Conservation (phyloP, 2,329 filamentous ascomycete species). For the Monilinia fructigena region DNA sequence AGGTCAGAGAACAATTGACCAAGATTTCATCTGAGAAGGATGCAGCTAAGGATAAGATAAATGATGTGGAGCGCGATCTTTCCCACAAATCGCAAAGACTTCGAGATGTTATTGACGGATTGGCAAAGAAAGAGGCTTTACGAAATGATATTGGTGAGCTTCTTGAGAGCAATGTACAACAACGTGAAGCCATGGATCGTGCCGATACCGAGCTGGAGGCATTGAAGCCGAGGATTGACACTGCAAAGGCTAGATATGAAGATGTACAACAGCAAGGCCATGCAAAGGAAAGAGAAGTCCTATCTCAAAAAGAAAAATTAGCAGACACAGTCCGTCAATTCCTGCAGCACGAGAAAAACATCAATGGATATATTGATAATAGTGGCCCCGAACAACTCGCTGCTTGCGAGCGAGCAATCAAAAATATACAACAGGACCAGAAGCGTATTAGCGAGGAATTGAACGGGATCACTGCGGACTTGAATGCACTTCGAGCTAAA, state of each 20-base stretch:
- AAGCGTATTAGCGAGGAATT: constrained; percentile 66
- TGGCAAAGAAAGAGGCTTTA: constrained; percentile 78
- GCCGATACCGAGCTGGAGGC: constrained; percentile 71
- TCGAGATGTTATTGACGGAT: constrained; percentile 65
- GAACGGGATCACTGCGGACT: constrained; percentile 61
- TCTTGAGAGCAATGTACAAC: constrained; percentile 64
- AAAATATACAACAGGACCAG: constrained; percentile 65
- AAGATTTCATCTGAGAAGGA: constrained; percentile 71
- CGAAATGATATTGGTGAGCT: constrained; percentile 70
- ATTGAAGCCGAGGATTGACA: constrained; percentile 73
- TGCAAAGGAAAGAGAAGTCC: constrained; percentile 68
- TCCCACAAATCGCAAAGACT: constrained; percentile 74
- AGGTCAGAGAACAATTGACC: constrained; percentile 60
- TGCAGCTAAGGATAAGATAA: constrained; percentile 65
- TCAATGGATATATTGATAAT: constrained; percentile 73
- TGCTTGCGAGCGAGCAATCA: constrained; percentile 67
- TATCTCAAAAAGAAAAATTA: constrained; percentile 68
- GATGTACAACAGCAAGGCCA: constrained; percentile 72
- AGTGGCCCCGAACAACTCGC: constrained; percentile 72
- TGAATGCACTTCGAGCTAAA: constrained; percentile 76
- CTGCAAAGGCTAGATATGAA: constrained; percentile 73
- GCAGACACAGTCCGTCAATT: constrained; percentile 75
- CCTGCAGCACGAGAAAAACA: constrained; percentile 70
- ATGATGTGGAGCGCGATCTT: constrained; percentile 70
- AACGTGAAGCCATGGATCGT: constrained; percentile 66